Conservation (phyloP, 305 asterid species). For the Solanum hybrid region DNA sequence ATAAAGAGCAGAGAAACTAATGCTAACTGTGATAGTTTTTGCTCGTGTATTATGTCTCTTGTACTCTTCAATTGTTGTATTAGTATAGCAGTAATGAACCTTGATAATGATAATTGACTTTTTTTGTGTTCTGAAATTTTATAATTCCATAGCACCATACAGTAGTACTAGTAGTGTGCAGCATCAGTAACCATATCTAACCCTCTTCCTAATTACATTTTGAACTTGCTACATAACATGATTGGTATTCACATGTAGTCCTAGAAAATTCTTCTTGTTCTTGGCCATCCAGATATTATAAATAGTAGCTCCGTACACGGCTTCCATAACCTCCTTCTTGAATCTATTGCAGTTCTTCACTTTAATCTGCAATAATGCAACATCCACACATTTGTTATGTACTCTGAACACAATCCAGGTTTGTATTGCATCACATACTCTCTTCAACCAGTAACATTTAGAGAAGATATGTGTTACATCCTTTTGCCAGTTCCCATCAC, state of each 20-base stretch:
- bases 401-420: no score
- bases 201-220: background rate
- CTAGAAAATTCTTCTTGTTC: no score
- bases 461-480: background rate
- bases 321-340: no score
- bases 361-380: no score
- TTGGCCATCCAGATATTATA: no score
- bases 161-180: background rate
- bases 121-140: no score
- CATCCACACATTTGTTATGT: no score
- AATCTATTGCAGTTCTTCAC: no score
- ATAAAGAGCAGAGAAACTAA: background rate
- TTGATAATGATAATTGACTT: background rate
- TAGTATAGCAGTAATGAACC: background rate
- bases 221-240: no score
- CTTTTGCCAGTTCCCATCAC: background rate
- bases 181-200: background rate
- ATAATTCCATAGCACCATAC: background rate
- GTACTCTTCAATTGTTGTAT: background rate
- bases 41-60: background rate
- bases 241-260: no score
- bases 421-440: no score
- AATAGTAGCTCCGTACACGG: no score
- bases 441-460: background rate
- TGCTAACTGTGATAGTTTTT: background rate